A percentile compares a stretch with the other conserved stretches of the same genome.
phyloP scores from a whole-genome alignment of 2,329 filamentous ascomycete species.

The Byssochlamys sp. region DNA sequence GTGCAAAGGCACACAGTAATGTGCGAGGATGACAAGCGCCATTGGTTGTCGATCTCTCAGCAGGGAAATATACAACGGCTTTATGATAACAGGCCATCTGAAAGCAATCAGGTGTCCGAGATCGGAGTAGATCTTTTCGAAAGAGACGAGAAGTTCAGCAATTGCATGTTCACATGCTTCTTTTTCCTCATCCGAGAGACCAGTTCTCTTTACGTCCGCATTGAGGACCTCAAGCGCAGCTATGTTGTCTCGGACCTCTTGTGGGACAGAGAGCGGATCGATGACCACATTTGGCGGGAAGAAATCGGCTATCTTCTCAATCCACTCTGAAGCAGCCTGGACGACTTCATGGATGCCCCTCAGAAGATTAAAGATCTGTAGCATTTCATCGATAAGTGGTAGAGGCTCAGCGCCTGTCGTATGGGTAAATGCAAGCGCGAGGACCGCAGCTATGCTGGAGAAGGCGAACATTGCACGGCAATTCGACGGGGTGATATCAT shows the following conservation, averaged over 20 bases:
- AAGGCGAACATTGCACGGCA: constrained; percentile 25
- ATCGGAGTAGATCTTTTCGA: constrained; percentile 12
- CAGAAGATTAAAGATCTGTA: constrained; percentile 18
- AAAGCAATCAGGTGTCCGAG: constrained; percentile 39
- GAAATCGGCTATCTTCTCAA: constrained; percentile 11
- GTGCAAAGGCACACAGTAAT: constrained; percentile 57
- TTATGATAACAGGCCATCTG: constrained; percentile 51
- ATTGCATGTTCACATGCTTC: constrained; percentile 15
- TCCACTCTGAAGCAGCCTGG: constrained; percentile 11
- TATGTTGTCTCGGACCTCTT: constrained; percentile 10
- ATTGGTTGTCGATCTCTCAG: constrained; percentile 51
- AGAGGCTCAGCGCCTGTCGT: constrained; percentile 8
- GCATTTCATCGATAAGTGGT: constrained; percentile 15
- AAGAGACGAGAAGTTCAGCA: constrained; percentile 10
- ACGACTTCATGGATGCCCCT: constrained; percentile 20
- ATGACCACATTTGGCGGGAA: constrained; percentile 3
- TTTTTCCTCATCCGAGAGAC: constrained; percentile 11
- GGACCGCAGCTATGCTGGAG: constrained; percentile 19
- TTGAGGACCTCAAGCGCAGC: constrained; percentile 5
- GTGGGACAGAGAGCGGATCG: constrained; percentile 9
- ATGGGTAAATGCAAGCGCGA: constrained; percentile 20
- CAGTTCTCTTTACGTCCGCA: constrained; percentile 9
- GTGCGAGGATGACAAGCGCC: constrained; percentile 54
- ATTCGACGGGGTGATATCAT: constrained; percentile 19
- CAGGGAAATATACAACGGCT: constrained; percentile 54